Base-by-base conservation (phyloP, 1,284 basidiomycete species). In the Paramarasmius palmivorus region DNA sequence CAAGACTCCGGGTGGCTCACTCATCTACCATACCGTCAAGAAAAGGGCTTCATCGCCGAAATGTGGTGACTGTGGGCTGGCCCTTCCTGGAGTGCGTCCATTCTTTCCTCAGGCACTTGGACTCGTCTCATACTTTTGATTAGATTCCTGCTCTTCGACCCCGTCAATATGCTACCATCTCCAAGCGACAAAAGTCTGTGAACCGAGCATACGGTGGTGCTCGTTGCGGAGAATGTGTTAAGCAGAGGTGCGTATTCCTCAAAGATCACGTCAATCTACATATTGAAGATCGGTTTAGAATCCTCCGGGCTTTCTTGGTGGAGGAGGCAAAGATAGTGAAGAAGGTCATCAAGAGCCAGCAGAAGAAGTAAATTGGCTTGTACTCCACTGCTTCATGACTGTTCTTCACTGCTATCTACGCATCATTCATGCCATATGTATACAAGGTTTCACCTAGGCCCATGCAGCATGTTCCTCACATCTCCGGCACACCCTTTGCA, bases 251-350 rank as follows among this genome's bases (percentile, higher is more conserved):
- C 55, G 86, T 81, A 15, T n/a, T 17, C 10, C 15, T 45, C 49
- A 29, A 7, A 35, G n/a, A 35, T 12, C 36, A 47, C 49, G 22
- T 47, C 40, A 25, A 20, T 34, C 17, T 29, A 15, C 34, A 55
- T 37, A 50, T 22, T 37, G 26, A 51, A 35, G n/a, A 46, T 10
- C 41, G 14, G 19, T 19, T 0, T 50, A 96, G 96, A 65, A 95
- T 99, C 68, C 90, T 99, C 68, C 93, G 97, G 58, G 95, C 97
- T 60, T 99, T 99, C 88, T 79, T 99, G 60, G 93, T 99, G 54
- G 97, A 99, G 82, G 95, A 99, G 82, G 96, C 96, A 48, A 99
- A 98, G 85, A 98, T 99, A 66, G 96, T 99, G 72, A 99, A 99
- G 90, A 92, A 87, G 78, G 95, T 99, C 63, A 93, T 98, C 83